phyloP scores from a whole-genome alignment of 2,329 filamentous ascomycete species.

The Drechslera avenae region DNA sequence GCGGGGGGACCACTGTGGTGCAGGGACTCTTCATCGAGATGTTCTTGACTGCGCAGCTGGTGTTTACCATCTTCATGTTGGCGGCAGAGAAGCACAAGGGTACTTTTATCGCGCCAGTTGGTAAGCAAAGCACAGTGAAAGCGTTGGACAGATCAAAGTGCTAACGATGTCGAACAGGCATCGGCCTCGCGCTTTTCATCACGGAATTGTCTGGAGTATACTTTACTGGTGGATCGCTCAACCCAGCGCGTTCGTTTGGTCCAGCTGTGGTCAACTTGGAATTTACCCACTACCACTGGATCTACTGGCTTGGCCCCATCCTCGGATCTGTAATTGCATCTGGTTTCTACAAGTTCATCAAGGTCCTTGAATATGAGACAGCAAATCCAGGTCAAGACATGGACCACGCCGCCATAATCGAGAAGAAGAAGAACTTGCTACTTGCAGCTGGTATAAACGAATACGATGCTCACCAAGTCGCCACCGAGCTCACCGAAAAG shows the following conservation, averaged over 20 bases:
- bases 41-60: conserved; percentile 35
- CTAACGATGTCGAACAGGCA: conserved; percentile 35
- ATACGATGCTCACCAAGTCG: conserved; percentile 20
- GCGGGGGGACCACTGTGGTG: conserved; percentile 15
- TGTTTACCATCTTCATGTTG: conserved; percentile 58
- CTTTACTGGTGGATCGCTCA: conserved; percentile 52
- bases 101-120: conserved; percentile 62
- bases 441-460: conserved; percentile 27
- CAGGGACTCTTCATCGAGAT: conserved; percentile 32
- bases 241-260: conserved; percentile 53
- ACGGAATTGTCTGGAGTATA: conserved; percentile 41
- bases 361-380: conserved; percentile 41
- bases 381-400: conserved; percentile 39
- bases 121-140: conserved; percentile 25
- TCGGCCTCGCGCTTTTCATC: conserved; percentile 72
- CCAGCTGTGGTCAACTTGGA: conserved; percentile 47
- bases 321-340: conserved; percentile 52
- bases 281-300: conserved; percentile 40
- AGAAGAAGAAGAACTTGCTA: conserved; percentile 16
- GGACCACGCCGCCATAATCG: conserved; percentile 17
- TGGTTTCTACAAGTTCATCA: conserved; percentile 55
- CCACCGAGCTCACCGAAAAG: conserved; percentile 22
- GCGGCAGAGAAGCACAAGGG: conserved; percentile 65
- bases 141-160: neutral
- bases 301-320: conserved; percentile 54